A percentile compares a stretch with the other conserved stretches of the same genome.
phyloP scores from a whole-genome alignment of 768 basidiomycete species.

The Mrakia blollopis region DNA sequence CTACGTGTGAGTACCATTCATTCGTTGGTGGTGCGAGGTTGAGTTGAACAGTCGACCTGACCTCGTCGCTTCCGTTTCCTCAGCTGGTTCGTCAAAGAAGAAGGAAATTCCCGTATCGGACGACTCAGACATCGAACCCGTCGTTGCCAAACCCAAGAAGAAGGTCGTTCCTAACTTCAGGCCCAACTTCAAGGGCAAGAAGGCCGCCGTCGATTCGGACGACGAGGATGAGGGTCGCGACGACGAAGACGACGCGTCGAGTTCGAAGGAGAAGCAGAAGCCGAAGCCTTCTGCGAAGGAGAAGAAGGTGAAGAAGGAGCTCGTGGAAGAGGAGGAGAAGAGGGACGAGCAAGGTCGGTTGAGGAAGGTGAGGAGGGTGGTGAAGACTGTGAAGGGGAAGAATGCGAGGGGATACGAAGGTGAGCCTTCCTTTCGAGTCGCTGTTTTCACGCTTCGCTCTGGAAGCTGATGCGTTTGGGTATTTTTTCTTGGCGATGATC shows the following conservation, averaged over 20 bases:
- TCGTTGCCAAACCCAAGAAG: slow-evolving; percentile 3
- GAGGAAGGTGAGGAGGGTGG: slow-evolving; percentile 17
- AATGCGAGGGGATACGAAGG: slow-evolving; percentile 1
- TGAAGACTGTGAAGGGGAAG: slow-evolving; percentile 11
- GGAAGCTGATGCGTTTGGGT: not conserved
- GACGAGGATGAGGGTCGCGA: not conserved
- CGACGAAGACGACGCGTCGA: not conserved
- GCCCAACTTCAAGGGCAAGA: slow-evolving; percentile 1
- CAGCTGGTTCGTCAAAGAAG: not conserved
- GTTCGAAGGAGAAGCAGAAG: not conserved
- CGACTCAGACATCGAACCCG: not conserved
- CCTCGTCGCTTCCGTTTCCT: not conserved
- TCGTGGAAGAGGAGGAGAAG: slow-evolving; percentile 6
- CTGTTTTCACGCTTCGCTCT: too few species aligned
- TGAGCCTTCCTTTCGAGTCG: not conserved
- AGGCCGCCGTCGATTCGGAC: not conserved
- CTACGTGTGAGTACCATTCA: not conserved
- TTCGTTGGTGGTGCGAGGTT: not conserved
- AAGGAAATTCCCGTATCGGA: not conserved
- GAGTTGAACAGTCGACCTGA: not conserved
- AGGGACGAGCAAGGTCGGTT: slow-evolving; percentile 2
- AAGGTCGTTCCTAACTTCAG: not conserved
- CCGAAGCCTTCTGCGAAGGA: not conserved
- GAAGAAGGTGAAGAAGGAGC: not conserved
- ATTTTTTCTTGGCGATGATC: not conserved